A percentile compares a stretch with the other conserved stretches of the same genome.
Evolutionary conservation across 2,329 filamentous ascomycete species (phyloP).

Genomic region (Phaeophleospora eucalypticola): DNA sequence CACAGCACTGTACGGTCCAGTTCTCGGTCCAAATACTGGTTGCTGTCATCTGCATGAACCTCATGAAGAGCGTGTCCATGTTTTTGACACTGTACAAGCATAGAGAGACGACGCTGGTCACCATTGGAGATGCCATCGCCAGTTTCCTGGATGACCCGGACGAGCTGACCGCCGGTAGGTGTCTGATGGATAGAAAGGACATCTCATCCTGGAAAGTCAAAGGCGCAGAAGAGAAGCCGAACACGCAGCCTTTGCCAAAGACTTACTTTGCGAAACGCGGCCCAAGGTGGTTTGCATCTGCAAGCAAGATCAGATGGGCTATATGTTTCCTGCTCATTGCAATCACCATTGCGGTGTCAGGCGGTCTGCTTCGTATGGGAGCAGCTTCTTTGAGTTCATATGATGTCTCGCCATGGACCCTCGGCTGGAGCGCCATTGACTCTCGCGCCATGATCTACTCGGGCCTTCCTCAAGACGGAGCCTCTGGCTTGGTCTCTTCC

Average conservation of each 20-base stretch:
- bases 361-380: conserved; percentile 4
- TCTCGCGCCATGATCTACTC: conserved; percentile 3
- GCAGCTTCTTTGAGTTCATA: neutral
- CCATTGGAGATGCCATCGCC: conserved; percentile 22
- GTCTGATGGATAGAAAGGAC: conserved; percentile 15
- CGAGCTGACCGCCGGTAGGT: conserved; percentile 14
- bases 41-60: conserved; percentile 13
- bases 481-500: neutral
- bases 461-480: neutral
- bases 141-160: conserved; percentile 19
- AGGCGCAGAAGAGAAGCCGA: conserved; percentile 2
- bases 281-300: conserved; percentile 8
- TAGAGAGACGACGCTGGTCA: conserved; percentile 14
- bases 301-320: conserved; percentile 8
- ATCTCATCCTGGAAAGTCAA: conserved; percentile 8
- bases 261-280: conserved; percentile 1
- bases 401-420: conserved; percentile 3
- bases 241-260: conserved; percentile 5
- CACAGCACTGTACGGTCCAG: conserved; percentile 12
- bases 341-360: conserved; percentile 2
- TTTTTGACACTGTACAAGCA: conserved; percentile 9
- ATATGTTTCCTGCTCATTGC: conserved; percentile 7
- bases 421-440: conserved; percentile 11
- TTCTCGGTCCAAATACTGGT: conserved; percentile 14
- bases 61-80: conserved; percentile 15